These are phyloP conservation scores for Macaranga tanarius DNA, from an alignment of 441 rosid genomes.

Conservation along the genomic window DNA sequence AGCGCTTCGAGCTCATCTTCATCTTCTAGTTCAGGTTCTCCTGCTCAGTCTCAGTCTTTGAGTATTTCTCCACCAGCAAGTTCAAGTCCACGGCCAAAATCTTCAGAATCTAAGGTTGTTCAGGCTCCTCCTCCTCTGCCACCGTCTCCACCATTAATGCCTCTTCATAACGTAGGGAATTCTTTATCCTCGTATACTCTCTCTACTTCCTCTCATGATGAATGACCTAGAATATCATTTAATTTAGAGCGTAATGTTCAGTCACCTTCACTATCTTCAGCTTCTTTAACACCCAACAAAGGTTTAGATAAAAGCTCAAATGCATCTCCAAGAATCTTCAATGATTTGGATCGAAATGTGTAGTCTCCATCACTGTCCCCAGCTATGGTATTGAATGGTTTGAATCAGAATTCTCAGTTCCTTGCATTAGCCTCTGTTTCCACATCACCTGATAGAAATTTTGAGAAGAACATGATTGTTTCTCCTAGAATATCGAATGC, in stretches of 20 bases:
- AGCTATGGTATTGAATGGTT: slow-evolving; percentile 20
- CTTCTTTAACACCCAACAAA: slow-evolving; percentile 41
- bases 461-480: slow-evolving; percentile 21
- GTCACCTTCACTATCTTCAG: slow-evolving; percentile 37
- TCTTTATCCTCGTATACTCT: slow-evolving; percentile 22
- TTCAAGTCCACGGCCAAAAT: slow-evolving; percentile 52
- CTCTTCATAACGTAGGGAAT: slow-evolving; percentile 8
- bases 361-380: slow-evolving; percentile 40
- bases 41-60: slow-evolving; percentile 63
- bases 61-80: slow-evolving; percentile 87
- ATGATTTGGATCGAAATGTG: slow-evolving; percentile 20
- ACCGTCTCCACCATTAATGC: slow-evolving; percentile 13
- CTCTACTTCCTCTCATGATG: slow-evolving; percentile 25
- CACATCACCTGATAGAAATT: slow-evolving; percentile 31
- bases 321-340: slow-evolving; percentile 21
- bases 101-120: slow-evolving; percentile 30
- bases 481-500: slow-evolving; percentile 35
- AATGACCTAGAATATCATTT: slow-evolving; percentile 31
- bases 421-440: slow-evolving; percentile 21
- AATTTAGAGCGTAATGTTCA: slow-evolving; percentile 29
- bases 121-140: slow-evolving; percentile 23
- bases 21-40: slow-evolving; percentile 69
- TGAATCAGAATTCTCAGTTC: slow-evolving; percentile 19
- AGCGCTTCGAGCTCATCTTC: slow-evolving; percentile 54
- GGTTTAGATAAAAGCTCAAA: slow-evolving; percentile 19